Base-by-base conservation (phyloP, 176 grass and related monocot genomes). In the Puccinellia tenuiflora region DNA sequence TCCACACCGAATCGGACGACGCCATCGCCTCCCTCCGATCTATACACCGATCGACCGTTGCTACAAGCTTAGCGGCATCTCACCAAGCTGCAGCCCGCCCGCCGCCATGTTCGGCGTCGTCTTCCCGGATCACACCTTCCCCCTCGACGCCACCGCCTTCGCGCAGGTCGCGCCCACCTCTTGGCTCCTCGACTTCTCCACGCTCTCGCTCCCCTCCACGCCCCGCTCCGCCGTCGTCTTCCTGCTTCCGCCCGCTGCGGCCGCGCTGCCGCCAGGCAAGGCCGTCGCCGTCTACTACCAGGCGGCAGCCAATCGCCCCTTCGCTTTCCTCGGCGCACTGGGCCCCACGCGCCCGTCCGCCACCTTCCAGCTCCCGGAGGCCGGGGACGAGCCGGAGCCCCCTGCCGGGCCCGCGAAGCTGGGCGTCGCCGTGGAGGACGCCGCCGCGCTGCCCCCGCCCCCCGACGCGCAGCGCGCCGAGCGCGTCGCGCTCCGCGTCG, bases 81-180 rank as follows among this genome's bases (percentile, higher is more conserved):
- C 69, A 18, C 42, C 67, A 72, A 38, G 26, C 80, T 65, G 14
- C 63, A 9, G 50, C 38, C 65, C 59, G 26, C 2, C 68, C 68
- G 68, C 40, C 69, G 69, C 83, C 83, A 97, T 97, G 95, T 97
- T 97, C 67, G 95, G 92, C 26, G 84, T 97, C 26, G 84, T 97
- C 53, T 97, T 97, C 66, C 92, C 95, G 33, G 90, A 98, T 5
- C 92, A 92, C 73, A 98, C 85, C 62, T 98, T 81, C 57, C 92
- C 95, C 15, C 91, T 95, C 56, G 92, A 98, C 62, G 86, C 92
- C 64, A 81, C 90, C 54, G 80, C 86, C 47, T 89, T 97, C 51
- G 83, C 84, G 46, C 92, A 92, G 91, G 84, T 97, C 35, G 92
- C 90, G 40, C 92, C 95, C 31, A 85, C 77, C 47, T 94, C 91